Evolutionary conservation across 345 rosid species (phyloP).

Genomic region (Dipteronia sinensis): DNA sequence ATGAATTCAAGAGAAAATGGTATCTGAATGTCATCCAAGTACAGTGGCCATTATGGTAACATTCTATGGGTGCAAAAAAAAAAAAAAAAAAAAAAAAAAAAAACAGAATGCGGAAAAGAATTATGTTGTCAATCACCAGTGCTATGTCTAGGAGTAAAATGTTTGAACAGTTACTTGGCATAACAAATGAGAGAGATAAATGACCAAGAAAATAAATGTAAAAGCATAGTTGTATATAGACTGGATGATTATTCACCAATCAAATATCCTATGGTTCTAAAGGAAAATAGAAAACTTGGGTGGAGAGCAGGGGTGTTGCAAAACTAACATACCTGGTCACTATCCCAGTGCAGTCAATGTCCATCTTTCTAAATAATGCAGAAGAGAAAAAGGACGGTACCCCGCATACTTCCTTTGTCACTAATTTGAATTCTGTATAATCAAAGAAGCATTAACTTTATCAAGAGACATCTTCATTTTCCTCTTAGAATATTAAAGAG

Average conservation of each 20-base stretch:
- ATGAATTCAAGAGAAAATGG: too few relatives aligned
- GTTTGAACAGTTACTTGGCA: background rate
- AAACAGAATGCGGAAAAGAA: background rate
- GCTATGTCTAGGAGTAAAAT: background rate
- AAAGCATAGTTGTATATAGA: background rate
- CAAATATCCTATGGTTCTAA: background rate
- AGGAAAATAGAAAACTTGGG: background rate
- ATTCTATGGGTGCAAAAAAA: too few relatives aligned
- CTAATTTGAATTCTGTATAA: conserved; percentile 70
- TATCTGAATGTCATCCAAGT: too few relatives aligned
- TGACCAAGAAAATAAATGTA: background rate
- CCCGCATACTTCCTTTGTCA: conserved; percentile 80
- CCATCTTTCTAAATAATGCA: conserved; percentile 70
- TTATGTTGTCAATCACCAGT: background rate
- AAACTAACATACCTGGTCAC: conserved; percentile 64
- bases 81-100: too few relatives aligned
- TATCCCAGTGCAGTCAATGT: conserved; percentile 49
- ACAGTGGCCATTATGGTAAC: too few relatives aligned
- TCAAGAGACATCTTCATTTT: background rate
- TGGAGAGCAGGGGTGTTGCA: background rate
- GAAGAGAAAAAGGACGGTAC: conserved; percentile 83
- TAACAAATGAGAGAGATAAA: background rate
- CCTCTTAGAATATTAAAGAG: background rate
- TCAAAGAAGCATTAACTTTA: conserved; percentile 23
- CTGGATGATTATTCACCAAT: background rate